Conservation (phyloP, 495 filamentous ascomycete species). For the Wilcoxina mikolae region DNA sequence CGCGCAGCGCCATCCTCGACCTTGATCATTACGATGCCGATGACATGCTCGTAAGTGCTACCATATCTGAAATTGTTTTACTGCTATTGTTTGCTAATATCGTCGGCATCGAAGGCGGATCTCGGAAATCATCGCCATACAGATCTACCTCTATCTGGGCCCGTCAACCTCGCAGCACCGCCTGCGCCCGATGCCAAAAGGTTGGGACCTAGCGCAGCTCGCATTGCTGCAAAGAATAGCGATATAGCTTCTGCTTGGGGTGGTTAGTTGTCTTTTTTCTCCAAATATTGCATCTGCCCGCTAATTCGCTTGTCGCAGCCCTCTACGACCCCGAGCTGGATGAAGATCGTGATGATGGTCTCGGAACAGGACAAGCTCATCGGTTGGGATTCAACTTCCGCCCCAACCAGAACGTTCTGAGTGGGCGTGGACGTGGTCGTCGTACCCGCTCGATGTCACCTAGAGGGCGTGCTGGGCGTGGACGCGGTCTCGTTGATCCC, state of each 20-base stretch:
- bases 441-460: not conserved
- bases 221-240: slow-evolving; percentile 5
- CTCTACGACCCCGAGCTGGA: slow-evolving; percentile 18
- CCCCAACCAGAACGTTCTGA: slow-evolving; percentile 4
- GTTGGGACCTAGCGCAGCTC: slow-evolving; percentile 6
- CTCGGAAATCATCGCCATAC: slow-evolving; percentile 22
- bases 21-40: slow-evolving; percentile 14
- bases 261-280: slow-evolving; percentile 6
- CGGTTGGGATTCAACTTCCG: slow-evolving; percentile 20
- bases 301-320: slow-evolving; percentile 1
- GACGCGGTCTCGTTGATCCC: not conserved
- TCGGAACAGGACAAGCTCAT: slow-evolving; percentile 24
- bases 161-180: slow-evolving; percentile 7
- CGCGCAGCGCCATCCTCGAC: slow-evolving; percentile 6
- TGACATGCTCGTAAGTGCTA: slow-evolving; percentile 21
- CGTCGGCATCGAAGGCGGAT: slow-evolving; percentile 19
- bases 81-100: not conserved
- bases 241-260: slow-evolving; percentile 12
- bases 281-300: not conserved
- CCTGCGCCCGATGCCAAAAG: slow-evolving; percentile 20
- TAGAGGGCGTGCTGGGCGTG: not conserved
- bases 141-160: slow-evolving; percentile 18
- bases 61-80: not conserved
- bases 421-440: slow-evolving; percentile 2
- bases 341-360: slow-evolving; percentile 24